Base-by-base conservation (phyloP, 371 early-diverging fungal species). In the Rhizopus arrhizus region DNA sequence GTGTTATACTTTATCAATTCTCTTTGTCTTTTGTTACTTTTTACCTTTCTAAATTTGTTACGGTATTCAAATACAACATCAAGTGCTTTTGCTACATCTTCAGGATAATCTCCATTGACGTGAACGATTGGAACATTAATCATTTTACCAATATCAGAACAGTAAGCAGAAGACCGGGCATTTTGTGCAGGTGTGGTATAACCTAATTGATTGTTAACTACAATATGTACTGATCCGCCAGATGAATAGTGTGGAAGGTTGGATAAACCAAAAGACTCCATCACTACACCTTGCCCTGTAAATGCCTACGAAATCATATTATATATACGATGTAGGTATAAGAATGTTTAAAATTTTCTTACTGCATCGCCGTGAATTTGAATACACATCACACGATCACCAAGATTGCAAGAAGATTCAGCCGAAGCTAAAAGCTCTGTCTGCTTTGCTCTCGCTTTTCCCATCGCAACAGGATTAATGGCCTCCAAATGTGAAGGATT, bases 141-240 rank as follows among this genome's bases (percentile, higher is more conserved):
- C 86, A 94, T 91, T 74, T 98, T 98, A 50, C 88, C 97, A 61
- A 97, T 87, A 62, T 97, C 98, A 1, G 93, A 91, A 38, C 92
- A 89, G 75, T 98, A 97, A 10, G 85, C 77, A 22, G 95, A 90
- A 4, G 94, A 94, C 16, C 98, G 89, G 0, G 95, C 92, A 68
- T 94, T 94, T 65, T 86, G 88, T 8, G 96, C 92, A 9, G 93
- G 92, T 9, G 97, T 97, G 0, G 98, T 98, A 77, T 94, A 98
- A 13, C 98, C 98, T 35, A 97, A 81, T 76, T 98, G 98, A 72
- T 98, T 98, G 74, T 98, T 97, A 65, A 98, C 95, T 32, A 98
- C 94, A 62, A 98, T 83, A 68, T 98, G 98, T 13, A 98, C 74
- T 3, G 94, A 90, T 2, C 98, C 98, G 58, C 98, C 98, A 0